Evolutionary conservation across 2,329 filamentous ascomycete genomes (phyloP).

Genomic region (Ophiostoma montium): DNA sequence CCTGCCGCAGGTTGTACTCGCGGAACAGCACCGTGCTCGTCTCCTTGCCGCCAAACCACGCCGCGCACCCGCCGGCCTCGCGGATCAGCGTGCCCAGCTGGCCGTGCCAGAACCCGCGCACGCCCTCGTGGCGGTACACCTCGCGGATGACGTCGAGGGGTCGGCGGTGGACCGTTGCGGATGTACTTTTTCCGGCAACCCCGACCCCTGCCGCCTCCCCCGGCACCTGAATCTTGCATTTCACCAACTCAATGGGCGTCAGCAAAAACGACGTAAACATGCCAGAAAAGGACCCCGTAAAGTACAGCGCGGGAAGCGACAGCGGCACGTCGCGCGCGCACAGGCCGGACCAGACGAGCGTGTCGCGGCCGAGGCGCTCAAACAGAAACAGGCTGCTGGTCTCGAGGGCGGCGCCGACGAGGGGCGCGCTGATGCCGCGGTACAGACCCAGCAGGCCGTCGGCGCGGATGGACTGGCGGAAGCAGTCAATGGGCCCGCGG

Average conservation of each 20-base stretch:
- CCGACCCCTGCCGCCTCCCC: conserved; percentile 37
- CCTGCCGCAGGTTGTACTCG: conserved; percentile 33
- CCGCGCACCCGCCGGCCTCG: conserved; percentile 82
- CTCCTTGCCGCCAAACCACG: conserved; percentile 92
- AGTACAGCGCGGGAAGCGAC: conserved; percentile 59
- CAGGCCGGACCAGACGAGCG: conserved; percentile 40
- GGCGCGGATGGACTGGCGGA: conserved; percentile 65
- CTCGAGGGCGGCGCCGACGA: conserved; percentile 83
- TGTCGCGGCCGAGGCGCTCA: conserved; percentile 59
- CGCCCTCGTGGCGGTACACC: conserved; percentile 68
- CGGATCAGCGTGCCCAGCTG: conserved; percentile 87
- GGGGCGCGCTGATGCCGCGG: conserved; percentile 79
- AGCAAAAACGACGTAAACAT: conserved; percentile 81
- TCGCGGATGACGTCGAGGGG: conserved; percentile 61
- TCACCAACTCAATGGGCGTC: conserved; percentile 91
- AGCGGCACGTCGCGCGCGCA: conserved; percentile 43
- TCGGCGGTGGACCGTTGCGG: conserved; percentile 27
- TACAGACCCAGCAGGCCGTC: conserved; percentile 78
- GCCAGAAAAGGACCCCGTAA: conserved; percentile 75
- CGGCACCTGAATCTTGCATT: conserved; percentile 80
- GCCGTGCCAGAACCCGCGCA: conserved; percentile 86
- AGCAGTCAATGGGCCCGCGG: conserved; percentile 80
- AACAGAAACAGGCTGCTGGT: conserved; percentile 89
- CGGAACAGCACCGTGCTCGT: conserved; percentile 60
- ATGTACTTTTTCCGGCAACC: conserved; percentile 24